Conservation (phyloP, 352 stramenopile genomes). For the Pythium aquatile region DNA sequence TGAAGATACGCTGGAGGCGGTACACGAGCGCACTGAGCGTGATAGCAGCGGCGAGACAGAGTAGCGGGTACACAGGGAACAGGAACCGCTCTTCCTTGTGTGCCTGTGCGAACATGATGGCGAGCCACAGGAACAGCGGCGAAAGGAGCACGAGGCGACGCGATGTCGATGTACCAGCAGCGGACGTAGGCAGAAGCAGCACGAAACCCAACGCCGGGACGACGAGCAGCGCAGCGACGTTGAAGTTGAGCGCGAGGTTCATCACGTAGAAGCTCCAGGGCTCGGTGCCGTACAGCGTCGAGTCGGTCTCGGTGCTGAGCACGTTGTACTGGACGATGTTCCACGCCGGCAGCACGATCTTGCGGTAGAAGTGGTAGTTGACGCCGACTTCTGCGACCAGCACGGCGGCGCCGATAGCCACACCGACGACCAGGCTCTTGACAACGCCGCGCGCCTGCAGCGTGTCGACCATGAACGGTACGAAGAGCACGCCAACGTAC, state of each 20-base stretch:
- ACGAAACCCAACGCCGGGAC: conserved; percentile 38
- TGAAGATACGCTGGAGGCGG: conserved; percentile 33
- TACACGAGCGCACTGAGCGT: conserved; percentile 57
- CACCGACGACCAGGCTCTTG: conserved; percentile 44
- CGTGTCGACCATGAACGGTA: conserved; percentile 92
- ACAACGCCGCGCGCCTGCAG: conserved; percentile 48
- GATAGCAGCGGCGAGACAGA: conserved; percentile 80
- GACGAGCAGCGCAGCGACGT: conserved; percentile 82
- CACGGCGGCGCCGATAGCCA: conserved; percentile 64
- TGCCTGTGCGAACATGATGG: conserved; percentile 91
- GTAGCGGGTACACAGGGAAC: conserved; percentile 93
- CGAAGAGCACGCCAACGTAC: conserved; percentile 95
- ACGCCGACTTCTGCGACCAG: conserved; percentile 76
- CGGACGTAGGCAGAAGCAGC: conserved; percentile 31
- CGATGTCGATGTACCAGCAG: not conserved
- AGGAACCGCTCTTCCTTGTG: conserved; percentile 99
- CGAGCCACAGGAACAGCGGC: conserved; percentile 90
- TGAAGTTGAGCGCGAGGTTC: conserved; percentile 97
- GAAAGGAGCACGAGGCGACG: conserved; percentile 44
- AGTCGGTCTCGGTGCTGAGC: conserved; percentile 85
- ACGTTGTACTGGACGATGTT: conserved; percentile 98
- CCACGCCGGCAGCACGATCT: conserved; percentile 79
- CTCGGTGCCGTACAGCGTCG: conserved; percentile 97
- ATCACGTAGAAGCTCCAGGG: conserved; percentile 94
- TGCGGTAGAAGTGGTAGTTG: conserved; percentile 82